Evolutionary conservation across 106 monocot species (phyloP), one percentile per base, ranked within the genome.

Genomic region (Dendrobium catenatum): DNA sequence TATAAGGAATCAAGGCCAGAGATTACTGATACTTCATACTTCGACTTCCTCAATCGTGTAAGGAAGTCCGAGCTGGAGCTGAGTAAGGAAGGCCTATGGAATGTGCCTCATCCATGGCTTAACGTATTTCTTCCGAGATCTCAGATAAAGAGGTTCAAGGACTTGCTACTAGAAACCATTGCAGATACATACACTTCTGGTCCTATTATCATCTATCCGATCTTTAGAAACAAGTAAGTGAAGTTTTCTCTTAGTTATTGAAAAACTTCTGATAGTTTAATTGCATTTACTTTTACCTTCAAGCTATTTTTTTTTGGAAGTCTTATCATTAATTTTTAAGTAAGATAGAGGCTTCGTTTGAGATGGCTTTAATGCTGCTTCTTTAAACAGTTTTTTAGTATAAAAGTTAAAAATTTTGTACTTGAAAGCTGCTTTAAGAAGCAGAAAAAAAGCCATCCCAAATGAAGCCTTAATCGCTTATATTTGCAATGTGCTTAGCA

Each of bases 61-160:
- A 82, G 44, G 42, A 81, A 31, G 51, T 79, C 61, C 22, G 91
- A 87, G 83, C 11, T 68, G 55, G 51, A 73, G n/a, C 83, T 88
- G 22, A 85, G 85, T 64, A 49, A 48, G 42, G 48, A 66, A 44
- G 87, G 85, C 4, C 59, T 85, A 41, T 91, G 86, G 91, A 85
- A 91, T 13, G 88, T 91, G 33, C 75, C 88, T 16, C 91, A 91
- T 37, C 91, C 91, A 42, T 91, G 91, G 89, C 59, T 89, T 16
- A 87, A 81, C 77, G 29, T 91, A 0, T 89, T 91, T 67, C 85
- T 91, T 15, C 91, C 91, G 3, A 79, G 42, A 46, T 11, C 73
- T 78, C 79, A 82, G 6, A 79, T 82, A 13, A 49, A 15, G 59
- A 55, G 48, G 41, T 64, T 82, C 37, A 82, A 82, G 7, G 59